phyloP scores from a whole-genome alignment of 345 rosid genomes.

The Salix udensis region DNA sequence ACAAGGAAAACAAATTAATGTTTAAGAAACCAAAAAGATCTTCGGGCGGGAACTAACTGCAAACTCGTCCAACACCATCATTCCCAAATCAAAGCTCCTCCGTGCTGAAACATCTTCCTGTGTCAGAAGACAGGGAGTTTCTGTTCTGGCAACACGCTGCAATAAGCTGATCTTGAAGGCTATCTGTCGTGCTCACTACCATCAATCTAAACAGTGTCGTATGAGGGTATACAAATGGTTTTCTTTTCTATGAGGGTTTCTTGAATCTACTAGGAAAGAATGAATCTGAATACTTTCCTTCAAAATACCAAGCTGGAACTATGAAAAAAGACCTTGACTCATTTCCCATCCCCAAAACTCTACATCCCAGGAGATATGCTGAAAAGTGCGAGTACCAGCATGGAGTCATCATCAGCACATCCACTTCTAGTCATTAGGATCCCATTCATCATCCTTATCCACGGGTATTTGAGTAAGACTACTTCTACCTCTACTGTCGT shows the following conservation, averaged over 20 bases:
- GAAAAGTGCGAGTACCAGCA: conserved; percentile 22
- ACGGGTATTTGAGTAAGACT: conserved; percentile 37
- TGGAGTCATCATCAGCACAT: conserved; percentile 13
- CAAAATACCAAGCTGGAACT: conserved; percentile 23
- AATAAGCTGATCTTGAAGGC: conserved; percentile 6
- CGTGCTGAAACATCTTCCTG: not conserved
- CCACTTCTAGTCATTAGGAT: conserved; percentile 72
- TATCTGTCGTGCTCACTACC: conserved; percentile 3
- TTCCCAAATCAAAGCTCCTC: not conserved
- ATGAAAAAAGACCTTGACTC: conserved; percentile 26
- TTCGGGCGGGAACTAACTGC: not conserved
- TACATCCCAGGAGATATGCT: conserved; percentile 29
- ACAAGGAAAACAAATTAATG: conserved; percentile 5
- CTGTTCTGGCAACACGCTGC: not conserved
- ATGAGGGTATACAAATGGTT: conserved; percentile 26
- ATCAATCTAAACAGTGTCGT: conserved; percentile 15
- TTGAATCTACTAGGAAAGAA: conserved; percentile 42
- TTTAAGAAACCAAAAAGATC: not conserved
- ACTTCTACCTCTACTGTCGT: conserved; percentile 39
- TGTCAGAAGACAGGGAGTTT: not conserved
- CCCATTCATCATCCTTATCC: conserved; percentile 92
- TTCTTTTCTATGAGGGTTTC: conserved; percentile 29
- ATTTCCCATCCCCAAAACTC: conserved; percentile 16
- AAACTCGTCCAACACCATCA: not conserved
- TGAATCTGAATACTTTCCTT: conserved; percentile 37